phyloP scores from a whole-genome alignment of 768 basidiomycete genomes.

The Amanita molliuscula region DNA sequence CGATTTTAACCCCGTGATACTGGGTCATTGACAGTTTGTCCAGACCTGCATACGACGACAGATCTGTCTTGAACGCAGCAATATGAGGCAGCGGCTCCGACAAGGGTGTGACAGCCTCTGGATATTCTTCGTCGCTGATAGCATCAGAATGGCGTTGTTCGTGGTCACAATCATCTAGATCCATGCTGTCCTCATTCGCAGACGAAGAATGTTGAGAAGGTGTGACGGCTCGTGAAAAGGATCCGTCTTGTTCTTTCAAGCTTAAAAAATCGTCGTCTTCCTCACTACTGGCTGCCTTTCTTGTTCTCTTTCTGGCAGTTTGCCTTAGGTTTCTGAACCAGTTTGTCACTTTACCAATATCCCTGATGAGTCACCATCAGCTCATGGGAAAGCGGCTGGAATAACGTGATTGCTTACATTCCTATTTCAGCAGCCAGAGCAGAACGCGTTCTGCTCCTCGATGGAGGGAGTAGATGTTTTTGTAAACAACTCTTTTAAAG shows the following conservation, averaged over 20 bases:
- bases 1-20: constrained; percentile 50
- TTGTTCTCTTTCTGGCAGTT: constrained; percentile 64
- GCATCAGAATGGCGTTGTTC: constrained; percentile 40
- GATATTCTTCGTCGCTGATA: constrained; percentile 61
- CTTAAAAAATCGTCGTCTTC: constrained; percentile 35
- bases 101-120: constrained; percentile 67
- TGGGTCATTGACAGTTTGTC: constrained; percentile 35
- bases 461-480: constrained; percentile 69
- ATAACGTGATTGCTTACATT: constrained; percentile 37
- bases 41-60: constrained; percentile 23
- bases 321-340: constrained; percentile 84
- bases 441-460: constrained; percentile 68
- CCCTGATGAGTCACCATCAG: constrained; percentile 31
- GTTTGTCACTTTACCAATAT: constrained; percentile 77
- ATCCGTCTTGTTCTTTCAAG: constrained; percentile 21
- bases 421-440: constrained; percentile 67
- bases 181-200: constrained; percentile 35
- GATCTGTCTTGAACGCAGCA: constrained; percentile 8
- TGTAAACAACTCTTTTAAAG: constrained; percentile 57
- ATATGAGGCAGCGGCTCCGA: constrained; percentile 32
- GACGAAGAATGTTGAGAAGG: constrained; percentile 43
- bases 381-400: constrained; percentile 1
- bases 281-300: constrained; percentile 34
- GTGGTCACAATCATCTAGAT: constrained; percentile 36
- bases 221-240: constrained; percentile 43